phyloP scores from a whole-genome alignment of 257 asterid species.

The Salvia miltiorrhiza region DNA sequence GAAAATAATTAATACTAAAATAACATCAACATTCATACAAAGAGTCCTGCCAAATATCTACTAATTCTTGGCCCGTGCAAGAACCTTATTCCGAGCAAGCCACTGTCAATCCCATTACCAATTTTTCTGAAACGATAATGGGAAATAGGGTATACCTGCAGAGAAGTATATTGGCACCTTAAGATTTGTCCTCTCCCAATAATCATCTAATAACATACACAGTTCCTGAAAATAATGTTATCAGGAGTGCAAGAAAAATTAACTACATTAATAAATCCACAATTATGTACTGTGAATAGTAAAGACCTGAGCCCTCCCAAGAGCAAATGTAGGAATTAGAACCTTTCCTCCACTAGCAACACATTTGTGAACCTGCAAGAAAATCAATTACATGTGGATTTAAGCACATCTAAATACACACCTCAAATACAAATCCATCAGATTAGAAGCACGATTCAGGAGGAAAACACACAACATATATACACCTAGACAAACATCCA shows the following conservation, averaged over 20 bases:
- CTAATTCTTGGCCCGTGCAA: no score
- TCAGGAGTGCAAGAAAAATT: slow-evolving; percentile 6
- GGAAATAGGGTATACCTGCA: slow-evolving; percentile 49
- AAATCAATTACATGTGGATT: slow-evolving; percentile 4
- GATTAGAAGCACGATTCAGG: neutral
- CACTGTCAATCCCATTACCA: neutral
- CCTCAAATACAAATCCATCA: neutral
- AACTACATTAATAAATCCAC: neutral
- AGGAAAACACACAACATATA: neutral
- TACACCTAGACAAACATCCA: slow-evolving; percentile 6
- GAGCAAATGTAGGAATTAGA: slow-evolving; percentile 88
- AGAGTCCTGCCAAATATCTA: no score
- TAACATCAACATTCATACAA: neutral
- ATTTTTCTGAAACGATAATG: neutral
- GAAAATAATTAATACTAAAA: neutral
- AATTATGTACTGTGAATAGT: neutral
- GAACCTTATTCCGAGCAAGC: neutral
- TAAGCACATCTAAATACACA: slow-evolving; percentile 12
- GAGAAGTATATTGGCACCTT: slow-evolving; percentile 88
- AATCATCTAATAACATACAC: slow-evolving; percentile 89
- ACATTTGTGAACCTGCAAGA: slow-evolving; percentile 76
- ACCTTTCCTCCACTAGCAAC: slow-evolving; percentile 88
- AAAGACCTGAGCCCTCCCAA: slow-evolving; percentile 93
- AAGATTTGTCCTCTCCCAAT: slow-evolving; percentile 89
- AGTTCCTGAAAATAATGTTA: slow-evolving; percentile 60